Evolutionary conservation across 2,329 filamentous ascomycete genomes (phyloP).

Genomic region (Thyridium curvatum): DNA sequence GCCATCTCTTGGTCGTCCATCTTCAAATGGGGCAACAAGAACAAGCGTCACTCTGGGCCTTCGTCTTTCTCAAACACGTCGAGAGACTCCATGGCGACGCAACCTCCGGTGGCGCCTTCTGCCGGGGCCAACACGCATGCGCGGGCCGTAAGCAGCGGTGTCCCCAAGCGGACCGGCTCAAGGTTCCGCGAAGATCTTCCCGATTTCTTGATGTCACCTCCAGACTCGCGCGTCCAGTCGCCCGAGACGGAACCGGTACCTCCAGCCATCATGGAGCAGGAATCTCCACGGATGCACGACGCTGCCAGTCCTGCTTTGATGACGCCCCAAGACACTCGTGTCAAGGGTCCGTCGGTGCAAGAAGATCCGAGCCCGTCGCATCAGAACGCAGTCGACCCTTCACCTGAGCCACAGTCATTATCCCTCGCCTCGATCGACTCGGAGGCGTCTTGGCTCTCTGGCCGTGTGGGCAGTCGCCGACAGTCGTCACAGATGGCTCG

Average conservation of each 20-base stretch:
- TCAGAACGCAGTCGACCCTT: constrained; percentile 33
- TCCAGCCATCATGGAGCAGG: constrained; percentile 14
- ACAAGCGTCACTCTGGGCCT: constrained; percentile 48
- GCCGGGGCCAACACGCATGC: constrained; percentile 21
- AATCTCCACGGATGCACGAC: constrained; percentile 10
- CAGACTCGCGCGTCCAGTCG: constrained; percentile 74
- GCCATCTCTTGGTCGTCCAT: constrained; percentile 63
- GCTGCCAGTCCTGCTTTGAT: neutral
- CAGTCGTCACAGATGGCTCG: constrained; percentile 32
- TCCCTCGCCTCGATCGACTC: constrained; percentile 93
- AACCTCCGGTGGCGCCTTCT: constrained; percentile 36
- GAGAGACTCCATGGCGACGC: constrained; percentile 69
- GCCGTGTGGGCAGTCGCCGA: constrained; percentile 42
- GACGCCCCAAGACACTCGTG: constrained; percentile 4
- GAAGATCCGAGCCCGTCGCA: constrained; percentile 2
- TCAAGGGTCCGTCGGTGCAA: too few species aligned
- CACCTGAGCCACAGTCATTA: constrained; percentile 62
- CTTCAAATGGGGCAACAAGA: constrained; percentile 63
- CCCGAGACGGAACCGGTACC: constrained; percentile 52
- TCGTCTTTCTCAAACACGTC: constrained; percentile 92
- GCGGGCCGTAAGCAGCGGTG: constrained; percentile 29
- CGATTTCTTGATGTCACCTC: constrained; percentile 78
- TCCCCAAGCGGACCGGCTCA: constrained; percentile 76
- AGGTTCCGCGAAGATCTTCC: constrained; percentile 90
- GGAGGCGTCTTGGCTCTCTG: constrained; percentile 92